Evolutionary conservation across 805 yeast species (phyloP).

Genomic region (Barnettozyma botsteinii): DNA sequence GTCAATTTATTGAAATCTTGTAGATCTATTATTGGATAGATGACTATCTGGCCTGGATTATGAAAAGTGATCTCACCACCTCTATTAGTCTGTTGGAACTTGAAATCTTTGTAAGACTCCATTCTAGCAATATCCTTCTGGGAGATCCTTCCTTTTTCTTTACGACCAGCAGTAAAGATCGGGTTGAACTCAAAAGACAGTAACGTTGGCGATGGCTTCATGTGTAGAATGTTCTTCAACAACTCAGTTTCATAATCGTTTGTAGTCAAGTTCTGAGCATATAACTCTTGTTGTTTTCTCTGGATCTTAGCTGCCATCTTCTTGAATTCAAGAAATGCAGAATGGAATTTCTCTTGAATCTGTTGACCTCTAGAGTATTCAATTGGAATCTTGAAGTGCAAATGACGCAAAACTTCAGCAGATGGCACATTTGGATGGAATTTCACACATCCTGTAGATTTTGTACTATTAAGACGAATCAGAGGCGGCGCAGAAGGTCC

Average conservation of each 20-base stretch:
- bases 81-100: conserved; percentile 70
- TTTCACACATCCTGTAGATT: conserved; percentile 11
- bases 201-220: conserved; percentile 60
- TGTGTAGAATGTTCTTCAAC: conserved; percentile 35
- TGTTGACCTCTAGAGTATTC: conserved; percentile 44
- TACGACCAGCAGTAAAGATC: conserved; percentile 87
- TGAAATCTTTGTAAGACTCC: conserved; percentile 40
- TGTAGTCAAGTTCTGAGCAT: conserved; percentile 34
- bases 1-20: conserved; percentile 50
- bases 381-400: conserved; percentile 34
- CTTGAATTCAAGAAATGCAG: conserved; percentile 54
- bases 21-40: conserved; percentile 74
- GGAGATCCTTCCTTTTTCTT: conserved; percentile 54
- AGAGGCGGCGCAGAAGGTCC: neutral
- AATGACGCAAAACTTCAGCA: conserved; percentile 36
- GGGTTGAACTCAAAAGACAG: conserved; percentile 82
- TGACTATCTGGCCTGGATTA: conserved; percentile 91
- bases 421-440: conserved; percentile 30
- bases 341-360: conserved; percentile 51
- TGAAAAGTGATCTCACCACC: conserved; percentile 98
- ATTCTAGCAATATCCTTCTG: conserved; percentile 19
- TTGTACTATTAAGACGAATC: neutral
- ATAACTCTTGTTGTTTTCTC: conserved; percentile 34
- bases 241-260: conserved; percentile 43
- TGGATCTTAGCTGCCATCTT: conserved; percentile 43